Evolutionary conservation across 1,284 basidiomycete genomes (phyloP).

Genomic region (Vanrija humicola): DNA sequence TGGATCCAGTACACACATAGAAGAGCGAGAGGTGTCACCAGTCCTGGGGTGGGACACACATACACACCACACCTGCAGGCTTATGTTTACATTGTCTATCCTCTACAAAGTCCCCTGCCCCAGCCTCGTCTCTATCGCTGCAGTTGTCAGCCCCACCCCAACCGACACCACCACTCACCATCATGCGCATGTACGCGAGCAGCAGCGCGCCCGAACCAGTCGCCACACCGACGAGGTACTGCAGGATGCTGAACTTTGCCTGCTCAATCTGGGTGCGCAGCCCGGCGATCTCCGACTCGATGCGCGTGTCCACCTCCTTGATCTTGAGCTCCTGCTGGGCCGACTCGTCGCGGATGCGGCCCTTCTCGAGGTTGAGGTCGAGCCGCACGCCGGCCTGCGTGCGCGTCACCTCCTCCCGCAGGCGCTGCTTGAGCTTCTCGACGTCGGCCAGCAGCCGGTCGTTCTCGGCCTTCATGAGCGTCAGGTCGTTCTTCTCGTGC

Average conservation of each 20-base stretch:
- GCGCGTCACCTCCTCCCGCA: conserved; percentile 84
- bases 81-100: too few relatives aligned
- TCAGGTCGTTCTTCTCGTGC: conserved; percentile 95
- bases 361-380: conserved; percentile 96
- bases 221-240: conserved; percentile 48
- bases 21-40: too few relatives aligned
- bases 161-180: conserved; percentile 21
- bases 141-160: too few relatives aligned
- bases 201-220: conserved; percentile 48
- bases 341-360: conserved; percentile 86
- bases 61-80: too few relatives aligned
- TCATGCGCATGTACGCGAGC: conserved; percentile 49
- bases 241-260: conserved; percentile 61
- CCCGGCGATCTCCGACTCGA: conserved; percentile 93
- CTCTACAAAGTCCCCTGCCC: too few relatives aligned
- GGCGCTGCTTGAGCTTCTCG: conserved; percentile 90
- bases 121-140: too few relatives aligned
- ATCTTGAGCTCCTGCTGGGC: conserved; percentile 93
- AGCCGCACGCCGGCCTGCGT: conserved; percentile 92
- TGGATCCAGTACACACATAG: too few relatives aligned
- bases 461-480: conserved; percentile 92
- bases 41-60: too few relatives aligned
- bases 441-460: conserved; percentile 87
- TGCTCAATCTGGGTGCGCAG: conserved; percentile 86
- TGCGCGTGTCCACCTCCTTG: conserved; percentile 95